Evolutionary conservation across 257 asterid genomes (phyloP).

Genomic region (Capsicum baccatum): DNA sequence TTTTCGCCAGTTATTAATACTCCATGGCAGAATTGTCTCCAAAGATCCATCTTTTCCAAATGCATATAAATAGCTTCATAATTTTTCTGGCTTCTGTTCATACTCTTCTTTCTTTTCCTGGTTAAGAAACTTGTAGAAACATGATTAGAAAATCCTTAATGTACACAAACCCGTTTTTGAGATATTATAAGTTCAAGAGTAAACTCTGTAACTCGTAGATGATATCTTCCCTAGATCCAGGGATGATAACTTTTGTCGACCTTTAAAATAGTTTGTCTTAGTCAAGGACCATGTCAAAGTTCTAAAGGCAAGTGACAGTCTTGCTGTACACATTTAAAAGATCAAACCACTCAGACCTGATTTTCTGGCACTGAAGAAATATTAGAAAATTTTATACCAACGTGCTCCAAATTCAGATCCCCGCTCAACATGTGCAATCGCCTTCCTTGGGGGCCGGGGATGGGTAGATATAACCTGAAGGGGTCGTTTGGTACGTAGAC

Average conservation of each 20-base stretch:
- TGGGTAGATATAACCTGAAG: not conserved
- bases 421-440: not conserved
- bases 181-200: not conserved
- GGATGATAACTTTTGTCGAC: not conserved
- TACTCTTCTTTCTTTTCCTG: not conserved
- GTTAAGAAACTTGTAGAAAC: not conserved
- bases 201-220: not conserved
- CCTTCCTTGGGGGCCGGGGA: not conserved
- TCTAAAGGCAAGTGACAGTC: not conserved
- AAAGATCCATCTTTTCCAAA: not conserved
- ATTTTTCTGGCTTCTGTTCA: not conserved
- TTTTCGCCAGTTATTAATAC: not conserved
- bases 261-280: not conserved
- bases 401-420: not conserved
- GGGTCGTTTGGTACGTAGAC: too few relatives aligned
- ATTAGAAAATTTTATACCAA: not conserved
- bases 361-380: not conserved
- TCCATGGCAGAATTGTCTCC: conserved; percentile 2
- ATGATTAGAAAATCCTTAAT: not conserved
- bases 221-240: not conserved
- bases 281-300: not conserved
- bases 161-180: not conserved
- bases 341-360: not conserved
- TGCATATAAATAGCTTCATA: not conserved
- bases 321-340: not conserved